Base-by-base conservation (phyloP, 1,284 basidiomycete species). In the Taiwanofungus camphoratus region DNA sequence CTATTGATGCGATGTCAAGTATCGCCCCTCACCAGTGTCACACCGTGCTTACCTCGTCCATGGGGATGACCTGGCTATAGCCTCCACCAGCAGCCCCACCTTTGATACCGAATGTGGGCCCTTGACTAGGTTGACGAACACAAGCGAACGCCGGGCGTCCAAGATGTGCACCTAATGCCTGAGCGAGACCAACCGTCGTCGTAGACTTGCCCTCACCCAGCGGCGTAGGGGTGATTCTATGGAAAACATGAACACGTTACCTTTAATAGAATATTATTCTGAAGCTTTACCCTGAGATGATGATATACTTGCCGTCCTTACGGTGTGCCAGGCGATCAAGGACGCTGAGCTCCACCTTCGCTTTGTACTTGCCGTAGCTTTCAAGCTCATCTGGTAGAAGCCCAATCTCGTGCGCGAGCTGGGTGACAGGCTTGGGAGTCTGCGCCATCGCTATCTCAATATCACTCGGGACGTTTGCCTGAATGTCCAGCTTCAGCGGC, bases 91-190 rank as follows among this genome's bases (percentile, higher is more conserved):
- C 95, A 24, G 95, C 96, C 59, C 96, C 96, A 57, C 95, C 95
- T 70, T 99, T 99, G 75, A 99, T 97, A 61, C 96, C 95, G 61
- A 99, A 99, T 0, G 95, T 99, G 22, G 95, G 95, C 13, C 96
- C 95, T 66, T 99, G 95, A 65, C 92, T 95, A 2, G 95, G 95
- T 64, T 99, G 96, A 48, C 95, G 87, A n/a, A 99, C 94, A 66
- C 93, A 97, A 40, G 96, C 96, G 66, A 98, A 99, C 8, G 92
- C 79, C 13, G 90, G 85, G 52, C 95, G 92, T 50, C 85, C 82
- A 27, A 99, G 79, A 62, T 97, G 93, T 37, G 94, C 95, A 46
- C 93, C 93, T 49, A 99, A 79, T 21, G 95, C 95, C 66, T 99
- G 95, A 4, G 92, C 92, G 44, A 99, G 77, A 61, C 95, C 95